Evolutionary conservation across 2,329 filamentous ascomycete genomes (phyloP).

Genomic region (Truncatella angustata): DNA sequence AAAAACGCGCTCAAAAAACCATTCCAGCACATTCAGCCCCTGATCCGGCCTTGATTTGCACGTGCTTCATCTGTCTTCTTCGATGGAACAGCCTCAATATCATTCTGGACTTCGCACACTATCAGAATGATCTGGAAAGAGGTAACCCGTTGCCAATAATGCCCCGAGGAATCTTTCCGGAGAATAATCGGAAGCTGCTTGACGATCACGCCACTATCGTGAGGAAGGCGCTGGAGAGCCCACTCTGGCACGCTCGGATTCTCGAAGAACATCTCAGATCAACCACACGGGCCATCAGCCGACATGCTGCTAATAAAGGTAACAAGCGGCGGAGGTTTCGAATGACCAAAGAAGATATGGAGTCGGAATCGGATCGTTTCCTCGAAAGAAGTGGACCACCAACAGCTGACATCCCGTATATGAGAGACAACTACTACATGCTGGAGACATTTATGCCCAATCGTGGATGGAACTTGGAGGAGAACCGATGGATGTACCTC

Average conservation of each 20-base stretch:
- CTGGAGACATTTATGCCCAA: constrained; percentile 57
- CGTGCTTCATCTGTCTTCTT: constrained; percentile 54
- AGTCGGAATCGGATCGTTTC: constrained; percentile 47
- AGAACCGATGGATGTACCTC: constrained; percentile 48
- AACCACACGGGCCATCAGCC: constrained; percentile 41
- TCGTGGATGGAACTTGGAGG: constrained; percentile 48
- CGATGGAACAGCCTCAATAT: constrained; percentile 56
- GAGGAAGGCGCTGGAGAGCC: constrained; percentile 41
- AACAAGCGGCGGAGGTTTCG: constrained; percentile 43
- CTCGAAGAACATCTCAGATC: constrained; percentile 47
- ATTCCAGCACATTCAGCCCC: constrained; percentile 51
- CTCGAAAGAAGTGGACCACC: constrained; percentile 48
- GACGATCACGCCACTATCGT: constrained; percentile 42
- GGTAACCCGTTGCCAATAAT: constrained; percentile 53
- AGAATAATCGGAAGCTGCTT: constrained; percentile 50
- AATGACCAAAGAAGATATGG: constrained; percentile 44
- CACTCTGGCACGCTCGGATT: constrained; percentile 49
- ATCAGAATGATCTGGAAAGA: constrained; percentile 49
- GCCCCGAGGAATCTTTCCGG: constrained; percentile 41
- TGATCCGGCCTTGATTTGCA: constrained; percentile 48
- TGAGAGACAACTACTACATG: constrained; percentile 58
- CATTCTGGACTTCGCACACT: constrained; percentile 54
- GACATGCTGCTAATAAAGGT: constrained; percentile 47
- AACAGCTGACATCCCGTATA: constrained; percentile 50
- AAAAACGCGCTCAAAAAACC: constrained; percentile 41